These are phyloP conservation scores for Murraya koenigii DNA, from an alignment of 345 rosid species.

Conservation along the genomic window DNA sequence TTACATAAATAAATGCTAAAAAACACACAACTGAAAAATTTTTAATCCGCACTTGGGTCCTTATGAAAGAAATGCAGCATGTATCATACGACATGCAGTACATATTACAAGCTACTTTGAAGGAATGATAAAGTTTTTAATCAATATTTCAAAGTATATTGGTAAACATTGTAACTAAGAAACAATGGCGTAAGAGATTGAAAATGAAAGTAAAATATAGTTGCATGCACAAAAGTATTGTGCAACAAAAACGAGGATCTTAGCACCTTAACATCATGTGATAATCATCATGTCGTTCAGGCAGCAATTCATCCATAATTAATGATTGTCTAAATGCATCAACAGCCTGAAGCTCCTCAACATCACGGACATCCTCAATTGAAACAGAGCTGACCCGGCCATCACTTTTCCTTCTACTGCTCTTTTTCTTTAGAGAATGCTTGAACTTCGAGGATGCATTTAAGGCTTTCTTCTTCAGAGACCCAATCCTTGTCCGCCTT, in stretches of 20 bases:
- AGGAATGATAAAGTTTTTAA: not conserved
- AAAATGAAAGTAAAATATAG: not conserved
- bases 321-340: conserved; percentile 82
- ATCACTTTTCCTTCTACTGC: conserved; percentile 75
- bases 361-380: conserved; percentile 93
- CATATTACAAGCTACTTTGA: not conserved
- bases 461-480: conserved; percentile 90
- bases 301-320: conserved; percentile 88
- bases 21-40: not conserved
- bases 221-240: not conserved
- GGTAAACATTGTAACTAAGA: not conserved
- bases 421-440: conserved; percentile 89
- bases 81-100: not conserved
- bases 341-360: conserved; percentile 81
- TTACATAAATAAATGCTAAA: not conserved
- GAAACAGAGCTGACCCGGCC: conserved; percentile 96
- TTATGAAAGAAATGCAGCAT: not conserved
- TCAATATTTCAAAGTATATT: not conserved
- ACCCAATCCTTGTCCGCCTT: conserved; percentile 88
- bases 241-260: not conserved
- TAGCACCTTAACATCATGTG: conserved; percentile 89
- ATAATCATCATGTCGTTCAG: conserved; percentile 74
- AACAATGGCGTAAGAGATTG: not conserved
- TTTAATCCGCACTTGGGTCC: not conserved
- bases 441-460: conserved; percentile 86